Evolutionary conservation across 1,139 yeast species (phyloP), one percentile per base, ranked within the genome.

Genomic region (Nakaseomyces sp.): DNA sequence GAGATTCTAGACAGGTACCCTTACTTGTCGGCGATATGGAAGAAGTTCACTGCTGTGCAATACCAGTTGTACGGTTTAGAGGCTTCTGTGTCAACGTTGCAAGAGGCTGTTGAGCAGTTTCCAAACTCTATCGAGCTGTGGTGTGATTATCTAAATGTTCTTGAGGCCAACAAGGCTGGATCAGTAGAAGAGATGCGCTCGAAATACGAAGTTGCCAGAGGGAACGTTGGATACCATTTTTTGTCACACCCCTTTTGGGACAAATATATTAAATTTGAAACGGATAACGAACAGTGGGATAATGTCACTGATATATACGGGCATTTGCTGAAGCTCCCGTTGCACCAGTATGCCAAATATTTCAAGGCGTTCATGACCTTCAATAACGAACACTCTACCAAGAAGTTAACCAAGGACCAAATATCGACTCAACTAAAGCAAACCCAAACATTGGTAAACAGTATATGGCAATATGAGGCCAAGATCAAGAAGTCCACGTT

Each of bases 301-400:
- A 58, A 61, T 15, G 58, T 73, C 6, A 53, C 72, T 5, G 49
- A 54, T 5, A 54, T 77, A 1, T 71, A 77, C 48, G 53, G 70
- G 32, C 64, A 66, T 42, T 64, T 79, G 8, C 64, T 77, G 6
- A 58, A 56, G 15, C 65, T 80, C 2, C 91, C 93, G 0, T 62
- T 81, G 28, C 82, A 83, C 60, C 85, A 81, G 53, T 82, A 83
- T 57, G 77, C 89, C 0, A 75, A 71, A 50, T 82, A 79, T 57
- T 78, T 73, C 52, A 73, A 73, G 41, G 69, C 70, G 28, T 79
- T 76, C 49, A 58, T 65, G 26, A 72, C 71, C 20, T 58, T 76
- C 10, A 65, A 59, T 35, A 50, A 64, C 37, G 66, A 69, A 41
- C 58, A 63, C 33, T 37, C 43, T 4, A 7, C 38, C 4, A 7